Evolutionary conservation across 2,329 filamentous ascomycete genomes (phyloP).

Genomic region (Shiraia sp.): DNA sequence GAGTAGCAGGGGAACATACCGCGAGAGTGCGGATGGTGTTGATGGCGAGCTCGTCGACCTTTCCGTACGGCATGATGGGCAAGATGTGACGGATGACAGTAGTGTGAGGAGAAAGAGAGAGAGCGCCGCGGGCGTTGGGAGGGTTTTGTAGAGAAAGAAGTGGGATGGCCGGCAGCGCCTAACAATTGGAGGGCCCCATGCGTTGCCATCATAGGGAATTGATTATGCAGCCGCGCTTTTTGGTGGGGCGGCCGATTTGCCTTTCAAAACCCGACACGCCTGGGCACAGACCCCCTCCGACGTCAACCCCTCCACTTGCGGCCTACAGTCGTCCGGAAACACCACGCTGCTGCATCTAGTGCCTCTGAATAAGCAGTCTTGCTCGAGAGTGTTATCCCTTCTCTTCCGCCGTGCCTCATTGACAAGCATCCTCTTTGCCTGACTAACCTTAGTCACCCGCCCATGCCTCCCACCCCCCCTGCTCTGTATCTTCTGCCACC

Average conservation of each 20-base stretch:
- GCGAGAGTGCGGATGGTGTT: conserved; percentile 98
- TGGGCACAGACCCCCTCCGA: too few relatives aligned
- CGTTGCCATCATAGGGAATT: not conserved
- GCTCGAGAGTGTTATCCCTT: too few relatives aligned
- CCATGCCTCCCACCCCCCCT: too few relatives aligned
- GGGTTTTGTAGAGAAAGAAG: conserved; percentile 23
- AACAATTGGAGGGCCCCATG: not conserved
- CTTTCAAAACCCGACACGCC: conserved; percentile 12
- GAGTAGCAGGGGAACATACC: conserved; percentile 63
- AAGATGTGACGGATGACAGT: conserved; percentile 8
- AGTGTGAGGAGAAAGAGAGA: conserved; percentile 14
- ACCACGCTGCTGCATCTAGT: conserved; percentile 1
- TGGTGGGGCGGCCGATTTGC: not conserved
- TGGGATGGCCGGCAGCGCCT: conserved; percentile 6
- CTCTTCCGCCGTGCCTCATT: too few relatives aligned
- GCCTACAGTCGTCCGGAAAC: too few relatives aligned
- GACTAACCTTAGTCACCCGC: too few relatives aligned
- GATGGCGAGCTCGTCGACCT: conserved; percentile 87
- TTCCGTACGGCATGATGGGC: conserved; percentile 80
- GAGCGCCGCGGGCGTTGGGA: conserved; percentile 12
- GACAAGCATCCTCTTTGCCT: too few relatives aligned
- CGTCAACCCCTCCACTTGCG: not conserved
- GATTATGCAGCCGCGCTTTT: too few relatives aligned
- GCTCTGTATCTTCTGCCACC: too few relatives aligned
- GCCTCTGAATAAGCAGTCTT: conserved; percentile 8